Evolutionary conservation across 805 yeast species (phyloP).

Genomic region (Saccharomyces mikatae): DNA sequence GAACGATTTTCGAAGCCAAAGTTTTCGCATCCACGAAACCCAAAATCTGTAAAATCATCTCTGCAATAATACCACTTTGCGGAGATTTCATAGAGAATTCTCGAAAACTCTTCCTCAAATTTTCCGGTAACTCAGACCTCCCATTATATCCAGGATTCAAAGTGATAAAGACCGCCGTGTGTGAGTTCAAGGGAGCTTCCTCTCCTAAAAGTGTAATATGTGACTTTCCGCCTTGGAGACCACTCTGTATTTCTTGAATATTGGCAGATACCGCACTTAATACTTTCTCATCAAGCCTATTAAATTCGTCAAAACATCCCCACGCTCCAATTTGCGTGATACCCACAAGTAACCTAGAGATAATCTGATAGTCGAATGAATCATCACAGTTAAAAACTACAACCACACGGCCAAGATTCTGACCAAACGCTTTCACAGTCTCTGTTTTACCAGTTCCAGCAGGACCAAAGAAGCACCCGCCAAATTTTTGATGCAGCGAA

Average conservation of each 20-base stretch:
- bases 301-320: constrained; percentile 96
- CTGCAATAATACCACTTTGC: constrained; percentile 59
- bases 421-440: constrained; percentile 75
- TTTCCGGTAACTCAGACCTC: constrained; percentile 75
- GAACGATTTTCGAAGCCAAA: constrained; percentile 43
- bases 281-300: constrained; percentile 61
- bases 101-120: constrained; percentile 69
- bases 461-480: constrained; percentile 93
- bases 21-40: constrained; percentile 48
- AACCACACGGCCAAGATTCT: constrained; percentile 70
- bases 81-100: constrained; percentile 68
- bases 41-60: constrained; percentile 62
- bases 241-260: constrained; percentile 60
- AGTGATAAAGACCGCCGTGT: constrained; percentile 75
- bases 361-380: constrained; percentile 69
- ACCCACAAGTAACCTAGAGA: constrained; percentile 71
- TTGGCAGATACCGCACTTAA: constrained; percentile 81
- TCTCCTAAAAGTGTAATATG: constrained; percentile 39
- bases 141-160: constrained; percentile 89
- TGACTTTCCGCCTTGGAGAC: constrained; percentile 28
- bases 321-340: constrained; percentile 79
- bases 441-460: constrained; percentile 98
- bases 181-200: constrained; percentile 32
- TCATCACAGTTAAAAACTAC: constrained; percentile 90
- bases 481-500: constrained; percentile 63